Evolutionary conservation across 305 asterid species (phyloP).

Genomic region (Solanum hybrid): DNA sequence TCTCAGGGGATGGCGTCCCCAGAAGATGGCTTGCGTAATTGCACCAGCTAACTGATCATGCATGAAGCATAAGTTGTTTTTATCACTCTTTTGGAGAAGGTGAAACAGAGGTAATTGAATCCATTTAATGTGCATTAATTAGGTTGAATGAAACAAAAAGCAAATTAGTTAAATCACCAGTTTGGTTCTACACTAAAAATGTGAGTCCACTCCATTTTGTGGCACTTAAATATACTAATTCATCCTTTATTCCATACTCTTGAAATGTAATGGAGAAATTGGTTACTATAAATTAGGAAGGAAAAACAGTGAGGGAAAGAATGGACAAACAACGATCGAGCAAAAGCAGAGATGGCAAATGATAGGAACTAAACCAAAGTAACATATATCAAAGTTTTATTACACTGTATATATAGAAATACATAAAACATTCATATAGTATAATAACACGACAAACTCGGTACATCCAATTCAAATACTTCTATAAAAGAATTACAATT

Average conservation of each 20-base stretch:
- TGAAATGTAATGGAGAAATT: not conserved
- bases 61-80: not conserved
- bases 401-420: not conserved
- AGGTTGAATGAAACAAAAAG: not conserved
- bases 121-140: not conserved
- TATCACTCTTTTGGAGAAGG: not conserved
- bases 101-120: not conserved
- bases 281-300: not conserved
- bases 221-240: not conserved
- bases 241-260: not conserved
- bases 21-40: slow-evolving; percentile 10
- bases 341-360: not conserved
- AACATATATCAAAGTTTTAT: not conserved
- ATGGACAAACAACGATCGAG: not conserved
- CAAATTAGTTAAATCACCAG: not conserved
- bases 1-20: slow-evolving; percentile 2
- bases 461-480: not conserved
- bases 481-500: not conserved
- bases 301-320: not conserved
- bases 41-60: not conserved
- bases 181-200: not conserved
- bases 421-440: not conserved
- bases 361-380: not conserved
- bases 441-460: not conserved
- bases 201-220: not conserved